A percentile compares a stretch with the other conserved stretches of the same genome.
Evolutionary conservation across 1,284 basidiomycete species (phyloP).

Genomic region (Takashimella koratensis): DNA sequence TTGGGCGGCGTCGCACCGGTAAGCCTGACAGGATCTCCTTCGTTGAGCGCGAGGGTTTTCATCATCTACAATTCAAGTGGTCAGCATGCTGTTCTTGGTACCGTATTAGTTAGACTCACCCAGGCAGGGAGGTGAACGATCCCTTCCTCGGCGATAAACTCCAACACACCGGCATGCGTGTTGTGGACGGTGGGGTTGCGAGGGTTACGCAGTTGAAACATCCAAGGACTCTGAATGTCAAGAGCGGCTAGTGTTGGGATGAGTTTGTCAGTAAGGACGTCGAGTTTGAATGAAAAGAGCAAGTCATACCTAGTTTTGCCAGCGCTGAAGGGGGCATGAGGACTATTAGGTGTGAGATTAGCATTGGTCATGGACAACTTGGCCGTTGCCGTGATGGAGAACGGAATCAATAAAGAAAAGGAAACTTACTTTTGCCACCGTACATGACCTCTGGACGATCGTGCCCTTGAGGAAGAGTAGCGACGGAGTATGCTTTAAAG

Average conservation of each 20-base stretch:
- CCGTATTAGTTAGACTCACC: slow-evolving; percentile 50
- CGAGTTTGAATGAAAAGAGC: background rate
- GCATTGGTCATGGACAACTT: no score
- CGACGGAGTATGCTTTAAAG: slow-evolving; percentile 50
- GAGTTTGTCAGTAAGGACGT: background rate
- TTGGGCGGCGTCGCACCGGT: slow-evolving; percentile 84
- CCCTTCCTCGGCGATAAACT: slow-evolving; percentile 98
- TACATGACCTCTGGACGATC: slow-evolving; percentile 52
- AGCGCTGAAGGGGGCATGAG: slow-evolving; percentile 97
- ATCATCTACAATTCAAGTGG: slow-evolving; percentile 72
- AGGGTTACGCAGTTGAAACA: slow-evolving; percentile 91
- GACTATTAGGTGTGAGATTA: slow-evolving; percentile 55
- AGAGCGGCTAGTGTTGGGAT: slow-evolving; percentile 57
- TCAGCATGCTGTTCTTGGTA: slow-evolving; percentile 5
- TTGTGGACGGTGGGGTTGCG: slow-evolving; percentile 71
- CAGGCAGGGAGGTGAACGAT: slow-evolving; percentile 93
- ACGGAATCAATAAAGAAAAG: background rate
- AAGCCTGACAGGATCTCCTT: slow-evolving; percentile 92
- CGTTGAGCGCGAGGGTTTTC: slow-evolving; percentile 80
- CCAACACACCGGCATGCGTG: slow-evolving; percentile 95
- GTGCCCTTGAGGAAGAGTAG: slow-evolving; percentile 44
- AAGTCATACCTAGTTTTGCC: slow-evolving; percentile 65
- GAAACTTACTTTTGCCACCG: slow-evolving; percentile 89
- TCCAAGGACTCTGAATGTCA: slow-evolving; percentile 91
- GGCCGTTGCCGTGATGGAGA: no score